Evolutionary conservation across 768 basidiomycete genomes (phyloP).

Genomic region (Collybia sordida): DNA sequence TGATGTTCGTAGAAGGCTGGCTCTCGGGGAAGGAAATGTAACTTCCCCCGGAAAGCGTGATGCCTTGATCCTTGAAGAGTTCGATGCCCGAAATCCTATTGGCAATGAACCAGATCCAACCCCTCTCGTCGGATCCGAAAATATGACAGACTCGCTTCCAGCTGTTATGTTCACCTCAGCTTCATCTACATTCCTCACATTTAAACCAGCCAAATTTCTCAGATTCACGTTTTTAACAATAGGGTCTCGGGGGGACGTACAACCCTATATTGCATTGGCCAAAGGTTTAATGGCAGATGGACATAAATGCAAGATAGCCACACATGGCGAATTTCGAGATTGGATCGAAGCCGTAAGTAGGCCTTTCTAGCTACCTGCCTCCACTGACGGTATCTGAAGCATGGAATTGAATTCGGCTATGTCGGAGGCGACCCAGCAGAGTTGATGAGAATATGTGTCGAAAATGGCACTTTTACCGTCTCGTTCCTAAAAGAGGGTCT

Average conservation of each 20-base stretch:
- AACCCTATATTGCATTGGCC: slow-evolving; percentile 95
- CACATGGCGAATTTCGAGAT: slow-evolving; percentile 90
- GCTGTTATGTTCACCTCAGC: slow-evolving; percentile 97
- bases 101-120: slow-evolving; percentile 40
- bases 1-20: slow-evolving; percentile 51
- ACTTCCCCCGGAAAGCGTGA: slow-evolving; percentile 61
- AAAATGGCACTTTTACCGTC: slow-evolving; percentile 97
- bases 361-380: slow-evolving; percentile 1
- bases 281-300: slow-evolving; percentile 91
- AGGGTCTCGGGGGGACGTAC: slow-evolving; percentile 95
- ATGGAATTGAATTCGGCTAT: slow-evolving; percentile 93
- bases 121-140: slow-evolving; percentile 43
- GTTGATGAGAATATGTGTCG: slow-evolving; percentile 95
- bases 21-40: slow-evolving; percentile 38
- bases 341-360: slow-evolving; percentile 90
- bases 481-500: slow-evolving; percentile 91
- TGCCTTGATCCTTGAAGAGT: slow-evolving; percentile 82
- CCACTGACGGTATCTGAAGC: slow-evolving; percentile 39
- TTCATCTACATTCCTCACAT: slow-evolving; percentile 95
- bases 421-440: slow-evolving; percentile 98
- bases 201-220: slow-evolving; percentile 84
- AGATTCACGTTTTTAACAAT: slow-evolving; percentile 96
- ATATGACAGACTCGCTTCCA: slow-evolving; percentile 68
- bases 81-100: slow-evolving; percentile 52
- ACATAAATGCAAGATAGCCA: slow-evolving; percentile 87